These are phyloP conservation scores for Arctium minus DNA, from an alignment of 129 eudicot genomes.

Conservation along the genomic window DNA sequence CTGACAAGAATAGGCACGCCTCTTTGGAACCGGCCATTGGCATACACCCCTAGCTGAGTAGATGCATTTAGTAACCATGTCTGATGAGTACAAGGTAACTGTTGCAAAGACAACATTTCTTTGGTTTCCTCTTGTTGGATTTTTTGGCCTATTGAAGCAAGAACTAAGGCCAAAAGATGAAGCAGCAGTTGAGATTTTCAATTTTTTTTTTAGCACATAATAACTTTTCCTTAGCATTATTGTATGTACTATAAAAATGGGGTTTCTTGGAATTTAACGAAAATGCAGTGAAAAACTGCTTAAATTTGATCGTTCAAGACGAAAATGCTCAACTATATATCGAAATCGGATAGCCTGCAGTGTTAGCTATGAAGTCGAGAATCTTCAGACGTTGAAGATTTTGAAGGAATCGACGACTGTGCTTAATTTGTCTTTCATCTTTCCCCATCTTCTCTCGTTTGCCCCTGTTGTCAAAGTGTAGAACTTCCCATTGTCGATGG, in stretches of 20 bases:
- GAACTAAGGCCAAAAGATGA: conserved; percentile 23
- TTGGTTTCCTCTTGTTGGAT: conserved; percentile 26
- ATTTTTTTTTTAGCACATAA: background rate
- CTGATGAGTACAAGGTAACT: conserved; percentile 49
- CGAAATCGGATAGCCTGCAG: conserved; percentile 44
- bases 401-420: conserved; percentile 78
- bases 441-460: conserved; percentile 95
- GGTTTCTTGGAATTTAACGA: conserved; percentile 6
- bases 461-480: conserved; percentile 94
- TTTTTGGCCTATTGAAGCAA: conserved; percentile 8
- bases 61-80: conserved; percentile 31
- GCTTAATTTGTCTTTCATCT: conserved; percentile 83
- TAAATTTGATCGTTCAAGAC: conserved; percentile 12
- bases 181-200: conserved; percentile 18
- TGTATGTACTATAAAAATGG: conserved; percentile 13
- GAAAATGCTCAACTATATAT: conserved; percentile 44
- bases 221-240: background rate
- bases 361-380: conserved; percentile 28
- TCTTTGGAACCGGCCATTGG: conserved; percentile 42
- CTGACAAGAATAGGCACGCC: conserved; percentile 37
- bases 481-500: conserved; percentile 90
- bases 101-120: conserved; percentile 55
- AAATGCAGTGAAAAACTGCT: conserved; percentile 4
- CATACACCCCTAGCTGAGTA: conserved; percentile 50
- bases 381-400: conserved; percentile 56